Conservation (phyloP, 176 grass and related monocot species). For the Eremochloa ophiuroides region DNA sequence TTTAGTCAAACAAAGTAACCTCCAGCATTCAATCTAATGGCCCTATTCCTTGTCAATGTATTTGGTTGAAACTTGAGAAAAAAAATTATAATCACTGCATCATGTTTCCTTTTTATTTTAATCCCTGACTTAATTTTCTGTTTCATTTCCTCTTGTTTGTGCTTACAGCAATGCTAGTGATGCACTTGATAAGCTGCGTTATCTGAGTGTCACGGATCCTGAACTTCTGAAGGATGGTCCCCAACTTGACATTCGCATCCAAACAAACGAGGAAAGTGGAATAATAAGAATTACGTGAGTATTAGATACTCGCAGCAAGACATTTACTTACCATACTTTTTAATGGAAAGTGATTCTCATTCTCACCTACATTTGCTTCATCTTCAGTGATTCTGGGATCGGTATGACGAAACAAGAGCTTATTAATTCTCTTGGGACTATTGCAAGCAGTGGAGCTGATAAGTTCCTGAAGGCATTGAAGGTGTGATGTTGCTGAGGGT, state of each 20-base stretch:
- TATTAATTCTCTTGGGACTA: conserved; percentile 88
- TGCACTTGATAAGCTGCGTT: conserved; percentile 95
- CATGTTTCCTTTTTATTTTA: background rate
- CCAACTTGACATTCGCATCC: conserved; percentile 84
- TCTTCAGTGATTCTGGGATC: conserved; percentile 85
- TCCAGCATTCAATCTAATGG: background rate
- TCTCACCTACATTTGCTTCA: conserved; percentile 20
- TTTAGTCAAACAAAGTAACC: conserved; percentile 1
- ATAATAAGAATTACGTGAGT: conserved; percentile 88
- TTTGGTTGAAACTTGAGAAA: background rate
- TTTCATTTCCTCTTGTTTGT: conserved; percentile 12
- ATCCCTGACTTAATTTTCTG: background rate
- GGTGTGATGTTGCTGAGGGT: conserved; percentile 36
- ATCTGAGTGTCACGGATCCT: conserved; percentile 87
- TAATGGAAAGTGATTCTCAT: background rate
- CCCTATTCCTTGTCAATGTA: background rate
- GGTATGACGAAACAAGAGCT: conserved; percentile 96
- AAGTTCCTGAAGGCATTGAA: conserved; percentile 94
- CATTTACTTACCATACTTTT: background rate
- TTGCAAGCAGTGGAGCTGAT: conserved; percentile 94
- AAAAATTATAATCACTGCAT: background rate
- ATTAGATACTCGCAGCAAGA: background rate
- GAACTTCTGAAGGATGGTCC: conserved; percentile 82
- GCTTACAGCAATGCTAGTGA: conserved; percentile 85
- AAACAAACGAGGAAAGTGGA: conserved; percentile 88